phyloP scores from a whole-genome alignment of 345 rosid genomes.

The Boechera stricta region DNA sequence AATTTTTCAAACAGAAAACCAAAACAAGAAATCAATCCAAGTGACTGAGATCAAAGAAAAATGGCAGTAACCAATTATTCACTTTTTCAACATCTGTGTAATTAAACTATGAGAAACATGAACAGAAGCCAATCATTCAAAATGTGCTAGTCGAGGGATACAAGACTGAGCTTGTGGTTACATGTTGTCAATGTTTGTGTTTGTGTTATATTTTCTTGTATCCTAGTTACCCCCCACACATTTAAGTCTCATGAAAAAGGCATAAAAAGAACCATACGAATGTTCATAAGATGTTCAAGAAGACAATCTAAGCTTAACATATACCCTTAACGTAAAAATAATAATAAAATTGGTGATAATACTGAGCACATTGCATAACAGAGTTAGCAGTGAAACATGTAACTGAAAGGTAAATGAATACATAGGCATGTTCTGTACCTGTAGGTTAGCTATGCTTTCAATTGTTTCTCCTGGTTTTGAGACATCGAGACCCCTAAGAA shows the following conservation, averaged over 20 bases:
- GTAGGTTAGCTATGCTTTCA: conserved; percentile 74
- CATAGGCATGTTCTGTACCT: conserved; percentile 57
- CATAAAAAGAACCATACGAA: conserved; percentile 10
- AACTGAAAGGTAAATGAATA: conserved; percentile 15
- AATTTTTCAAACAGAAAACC: no score
- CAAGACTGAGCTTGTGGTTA: conserved; percentile 5
- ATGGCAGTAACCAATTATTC: neutral
- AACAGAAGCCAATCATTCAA: conserved; percentile 15
- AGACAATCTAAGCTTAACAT: conserved; percentile 12
- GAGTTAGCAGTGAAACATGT: conserved; percentile 19
- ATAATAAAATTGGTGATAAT: conserved; percentile 5
- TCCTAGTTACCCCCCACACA: neutral
- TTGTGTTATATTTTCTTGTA: conserved; percentile 17
- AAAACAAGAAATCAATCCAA: conserved; percentile 23
- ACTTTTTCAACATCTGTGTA: conserved; percentile 14
- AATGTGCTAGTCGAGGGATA: neutral
- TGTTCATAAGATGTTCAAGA: conserved; percentile 30
- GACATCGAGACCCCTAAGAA: conserved; percentile 86
- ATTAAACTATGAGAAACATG: conserved; percentile 20
- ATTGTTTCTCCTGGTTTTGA: conserved; percentile 80
- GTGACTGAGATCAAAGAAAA: conserved; percentile 11
- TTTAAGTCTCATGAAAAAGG: conserved; percentile 1
- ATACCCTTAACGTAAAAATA: conserved; percentile 3
- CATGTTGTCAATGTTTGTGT: neutral
- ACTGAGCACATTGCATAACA: conserved; percentile 29